Evolutionary conservation across 495 filamentous ascomycete genomes (phyloP), one percentile per base, ranked within the genome.

Genomic region (Penicillium coffeae): DNA sequence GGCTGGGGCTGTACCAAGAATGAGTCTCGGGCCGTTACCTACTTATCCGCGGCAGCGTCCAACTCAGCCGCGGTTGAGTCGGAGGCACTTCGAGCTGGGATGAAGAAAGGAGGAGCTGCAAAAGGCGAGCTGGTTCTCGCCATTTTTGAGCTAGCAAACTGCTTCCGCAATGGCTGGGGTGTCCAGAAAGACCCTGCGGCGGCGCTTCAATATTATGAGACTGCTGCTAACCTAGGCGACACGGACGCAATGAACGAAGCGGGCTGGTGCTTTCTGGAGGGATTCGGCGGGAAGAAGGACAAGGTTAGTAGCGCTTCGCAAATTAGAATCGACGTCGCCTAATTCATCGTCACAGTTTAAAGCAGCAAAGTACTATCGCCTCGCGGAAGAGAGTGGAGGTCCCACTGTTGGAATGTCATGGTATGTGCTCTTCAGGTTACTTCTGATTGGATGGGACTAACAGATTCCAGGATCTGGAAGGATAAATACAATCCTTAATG

Each of bases 51-150:
- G 35, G 93, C 93, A 38, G 93, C 93, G n/a, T 85, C 85, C 37
- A 96, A 95, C 68, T 88, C 89, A 21, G 93, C 92, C 18, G 78
- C 80, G 19, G 78, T 97, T 43, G 94, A 98, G 69, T 77, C 85
- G 10, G 74, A 87, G 48, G 93, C 93, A 8, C 80, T 97, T 18
- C 70, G 81, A 48, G 85, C 91, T 13, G 90, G 92, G 4, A 78
- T 90, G 65, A 93, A 90, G 72, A 94, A 92, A 66, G 93, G 93
- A 36, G 93, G 94, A 44, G 82, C 87, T 25, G 93, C 92, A 30
- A 99, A 99, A 69, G 92, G 93, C 35, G 94, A 99, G 70, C 81
- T 99, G 42, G 87, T 96, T n/a, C 84, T 97, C 22, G 93, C 93
- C 12, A 96, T 99, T 46, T 97, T 90, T 64, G 93, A 99, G 55